Evolutionary conservation across 2,329 filamentous ascomycete genomes (phyloP), one percentile per base, ranked within the genome.

Genomic region (Epicoccum nigrum): DNA sequence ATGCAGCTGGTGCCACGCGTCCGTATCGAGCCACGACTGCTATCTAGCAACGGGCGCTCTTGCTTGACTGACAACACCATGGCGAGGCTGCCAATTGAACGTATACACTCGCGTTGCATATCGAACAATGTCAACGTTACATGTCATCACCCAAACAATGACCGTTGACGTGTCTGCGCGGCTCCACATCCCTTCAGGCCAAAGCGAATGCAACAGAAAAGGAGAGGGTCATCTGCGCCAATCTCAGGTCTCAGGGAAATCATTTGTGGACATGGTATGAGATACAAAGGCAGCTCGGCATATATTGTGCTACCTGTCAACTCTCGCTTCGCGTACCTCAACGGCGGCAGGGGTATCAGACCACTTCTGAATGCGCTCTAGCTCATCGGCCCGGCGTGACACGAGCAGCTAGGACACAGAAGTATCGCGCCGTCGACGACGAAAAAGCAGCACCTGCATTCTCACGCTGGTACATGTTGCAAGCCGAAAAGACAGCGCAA

Each of bases 231-330:
- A 63, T 62, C 56, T 58, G 60, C 53, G 40, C 57, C 42, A 45
- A 39, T 51, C 38, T 42, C 38, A 52, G 39, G 52, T 51, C 48
- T 47, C 45, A 41, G 37, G 37, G 37, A 55, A 50, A 41, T 32
- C 34, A 20, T 44, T 49, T 55, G 46, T 49, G 40, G 56, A 55
- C 45, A 43, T 23, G 38, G 32, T 50, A 61, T 27, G 53, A 54
- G 55, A 61, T 60, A 64, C 62, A 58, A 55, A 49, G 40, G 47
- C 52, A 54, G 47, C 54, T 45, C 53, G 53, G 48, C 59, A 53
- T 49, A 61, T 62, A 60, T 54, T 60, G 59, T 66, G 59, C 62
- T 54, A 57, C 60, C 64, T 67, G 64, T 67, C 64, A 67, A 21
- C 51, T 61, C 45, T 62, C 56, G 59, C 62, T 57, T 62, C 58